Conservation (phyloP, 768 basidiomycete genomes). For the Rhodotorula paludigena region DNA sequence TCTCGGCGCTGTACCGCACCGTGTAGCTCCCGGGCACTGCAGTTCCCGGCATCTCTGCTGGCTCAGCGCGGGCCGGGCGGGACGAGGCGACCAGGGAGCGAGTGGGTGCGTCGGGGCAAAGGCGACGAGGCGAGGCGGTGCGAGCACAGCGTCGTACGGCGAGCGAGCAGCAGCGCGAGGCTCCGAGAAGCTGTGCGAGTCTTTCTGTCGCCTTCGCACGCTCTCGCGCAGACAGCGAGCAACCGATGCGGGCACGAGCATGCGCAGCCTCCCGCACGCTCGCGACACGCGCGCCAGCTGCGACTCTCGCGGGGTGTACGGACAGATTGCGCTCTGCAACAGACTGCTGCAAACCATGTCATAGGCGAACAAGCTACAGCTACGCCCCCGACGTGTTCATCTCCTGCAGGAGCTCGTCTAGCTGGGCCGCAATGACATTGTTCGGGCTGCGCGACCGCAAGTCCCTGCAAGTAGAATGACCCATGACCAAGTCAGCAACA, state of each 20-base stretch:
- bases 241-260: too few species aligned
- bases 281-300: too few species aligned
- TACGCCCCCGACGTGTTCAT: slow-evolving; percentile 14
- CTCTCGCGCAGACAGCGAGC: too few species aligned
- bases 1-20: neutral
- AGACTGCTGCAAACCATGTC: too few species aligned
- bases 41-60: neutral
- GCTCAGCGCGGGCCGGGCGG: neutral
- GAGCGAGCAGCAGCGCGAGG: too few species aligned
- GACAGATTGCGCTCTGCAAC: too few species aligned
- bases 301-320: too few species aligned
- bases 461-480: slow-evolving; percentile 15
- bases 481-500: neutral
- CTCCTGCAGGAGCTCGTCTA: slow-evolving; percentile 29
- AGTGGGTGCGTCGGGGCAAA: neutral
- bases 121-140: too few species aligned
- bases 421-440: slow-evolving; percentile 32
- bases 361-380: neutral
- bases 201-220: too few species aligned
- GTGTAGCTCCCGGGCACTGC: neutral
- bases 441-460: slow-evolving; percentile 35
- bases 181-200: too few species aligned
- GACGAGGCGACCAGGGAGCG: neutral
- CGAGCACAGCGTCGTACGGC: too few species aligned
- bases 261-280: too few species aligned